Evolutionary conservation across 352 stramenopile genomes (phyloP).

Genomic region (Globisporangium rhizosaccharum): DNA sequence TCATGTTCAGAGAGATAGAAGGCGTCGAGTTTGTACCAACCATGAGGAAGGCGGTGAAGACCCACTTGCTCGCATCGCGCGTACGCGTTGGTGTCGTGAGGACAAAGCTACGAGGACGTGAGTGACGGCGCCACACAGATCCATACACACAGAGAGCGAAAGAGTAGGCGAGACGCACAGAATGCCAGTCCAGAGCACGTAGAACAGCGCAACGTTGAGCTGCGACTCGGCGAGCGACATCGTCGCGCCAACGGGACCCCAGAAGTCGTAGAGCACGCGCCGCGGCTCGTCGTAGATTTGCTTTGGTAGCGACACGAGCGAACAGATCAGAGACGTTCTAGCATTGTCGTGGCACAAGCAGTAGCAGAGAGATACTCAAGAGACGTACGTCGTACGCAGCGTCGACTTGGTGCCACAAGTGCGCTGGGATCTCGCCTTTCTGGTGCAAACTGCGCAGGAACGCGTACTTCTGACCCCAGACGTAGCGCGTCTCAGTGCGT

Average conservation of each 20-base stretch:
- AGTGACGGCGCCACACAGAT: background rate
- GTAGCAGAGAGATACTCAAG: background rate
- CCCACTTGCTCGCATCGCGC: slow-evolving; percentile 38
- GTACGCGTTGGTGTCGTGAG: slow-evolving; percentile 40
- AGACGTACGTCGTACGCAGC: slow-evolving; percentile 53
- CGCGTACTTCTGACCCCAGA: slow-evolving; percentile 61
- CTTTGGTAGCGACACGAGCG: slow-evolving; percentile 14
- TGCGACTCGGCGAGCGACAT: slow-evolving; percentile 46
- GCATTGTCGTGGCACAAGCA: background rate
- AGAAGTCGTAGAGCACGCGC: slow-evolving; percentile 58
- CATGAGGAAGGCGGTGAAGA: slow-evolving; percentile 33
- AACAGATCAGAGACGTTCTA: background rate
- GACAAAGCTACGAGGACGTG: slow-evolving; percentile 26
- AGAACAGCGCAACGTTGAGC: slow-evolving; percentile 61
- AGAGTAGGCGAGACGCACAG: slow-evolving; percentile 31
- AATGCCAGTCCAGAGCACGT: slow-evolving; percentile 53
- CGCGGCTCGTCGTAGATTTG: slow-evolving; percentile 56
- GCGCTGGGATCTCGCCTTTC: slow-evolving; percentile 38
- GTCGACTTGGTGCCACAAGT: slow-evolving; percentile 51
- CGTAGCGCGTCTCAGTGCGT: slow-evolving; percentile 38
- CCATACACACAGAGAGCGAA: background rate
- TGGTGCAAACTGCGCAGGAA: slow-evolving; percentile 47
- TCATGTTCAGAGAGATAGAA: slow-evolving; percentile 1
- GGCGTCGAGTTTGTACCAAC: slow-evolving; percentile 17
- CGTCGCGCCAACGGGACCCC: slow-evolving; percentile 37